Evolutionary conservation across 495 filamentous ascomycete species (phyloP), one percentile per base, ranked within the genome.

Genomic region (Astrothelium macrocarpum): DNA sequence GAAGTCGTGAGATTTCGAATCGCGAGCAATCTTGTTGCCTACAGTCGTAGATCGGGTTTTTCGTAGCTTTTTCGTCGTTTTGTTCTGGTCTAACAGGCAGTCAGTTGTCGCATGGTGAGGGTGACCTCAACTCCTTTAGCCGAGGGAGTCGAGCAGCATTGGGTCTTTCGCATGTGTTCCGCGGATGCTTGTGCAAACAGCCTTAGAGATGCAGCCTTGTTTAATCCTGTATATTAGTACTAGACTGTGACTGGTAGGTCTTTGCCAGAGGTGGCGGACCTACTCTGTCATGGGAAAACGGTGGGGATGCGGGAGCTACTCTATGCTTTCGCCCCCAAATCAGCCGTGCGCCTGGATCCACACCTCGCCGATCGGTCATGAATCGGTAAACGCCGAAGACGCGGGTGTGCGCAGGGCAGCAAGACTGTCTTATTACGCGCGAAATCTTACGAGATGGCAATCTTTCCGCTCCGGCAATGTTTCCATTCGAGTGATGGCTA

Each of bases 291-390:
- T n/a, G n/a, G n/a, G n/a, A n/a, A n/a, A n/a, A n/a, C n/a, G n/a
- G n/a, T n/a, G n/a, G n/a, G n/a, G n/a, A n/a, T n/a, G n/a, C n/a
- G n/a, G n/a, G n/a, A n/a, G n/a, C n/a, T 49, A 49, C 5, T n/a
- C n/a, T 49, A 49, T 49, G 45, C 45, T 20, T 49, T 49, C 11
- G 45, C 45, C 45, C 45, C 45, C 49, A 49, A 49, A 14, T 49
- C 45, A 49, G 45, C 45, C 49, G 29, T 25, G 49, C 49, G 49
- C 49, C 49, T 56, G 49, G 25, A 20, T 56, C 49, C 49, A 20
- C 25, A 29, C 23, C 49, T 28, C 49, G 49, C 49, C 16, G 25
- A 20, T 56, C 49, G 49, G 49, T 56, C 20, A 9, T 56, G 25
- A 25, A 9, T 56, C 23, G 49, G 25, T 28, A 56, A 56, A 29